phyloP scores from a whole-genome alignment of 2,329 filamentous ascomycete genomes.

The Trichoderma endophyticum region DNA sequence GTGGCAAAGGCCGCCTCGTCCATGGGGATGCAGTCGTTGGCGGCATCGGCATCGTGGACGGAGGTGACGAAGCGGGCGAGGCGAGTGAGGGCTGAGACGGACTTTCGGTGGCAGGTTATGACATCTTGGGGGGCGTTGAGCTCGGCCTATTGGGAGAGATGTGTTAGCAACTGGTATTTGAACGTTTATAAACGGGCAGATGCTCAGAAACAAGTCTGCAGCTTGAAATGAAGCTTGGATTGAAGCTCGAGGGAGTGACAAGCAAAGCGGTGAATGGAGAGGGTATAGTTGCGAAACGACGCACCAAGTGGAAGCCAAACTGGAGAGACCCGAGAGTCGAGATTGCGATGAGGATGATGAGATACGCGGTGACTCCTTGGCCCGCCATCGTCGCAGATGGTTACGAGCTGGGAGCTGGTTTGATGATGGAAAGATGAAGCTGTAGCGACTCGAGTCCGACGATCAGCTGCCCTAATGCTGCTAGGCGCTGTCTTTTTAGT shows the following conservation, averaged over 20 bases:
- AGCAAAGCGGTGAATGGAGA: neutral
- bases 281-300: slow-evolving; percentile 20
- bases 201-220: neutral
- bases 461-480: neutral
- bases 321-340: slow-evolving; percentile 85
- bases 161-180: neutral
- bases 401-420: neutral
- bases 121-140: slow-evolving; percentile 94
- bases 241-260: neutral
- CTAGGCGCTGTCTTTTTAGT: neutral
- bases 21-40: slow-evolving; percentile 85
- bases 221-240: neutral
- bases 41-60: slow-evolving; percentile 25
- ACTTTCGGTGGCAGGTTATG: slow-evolving; percentile 72
- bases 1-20: slow-evolving; percentile 74
- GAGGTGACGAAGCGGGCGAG: slow-evolving; percentile 30
- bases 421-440: neutral
- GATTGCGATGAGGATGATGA: slow-evolving; percentile 71
- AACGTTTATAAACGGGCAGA: neutral
- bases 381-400: slow-evolving; percentile 31
- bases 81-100: slow-evolving; percentile 33
- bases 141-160: slow-evolving; percentile 59
- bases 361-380: slow-evolving; percentile 59
- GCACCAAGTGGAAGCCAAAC: slow-evolving; percentile 89
- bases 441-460: neutral